These are phyloP conservation scores for Termitomyces sp. DNA, from an alignment of 1,284 basidiomycete genomes.

Conservation along the genomic window DNA sequence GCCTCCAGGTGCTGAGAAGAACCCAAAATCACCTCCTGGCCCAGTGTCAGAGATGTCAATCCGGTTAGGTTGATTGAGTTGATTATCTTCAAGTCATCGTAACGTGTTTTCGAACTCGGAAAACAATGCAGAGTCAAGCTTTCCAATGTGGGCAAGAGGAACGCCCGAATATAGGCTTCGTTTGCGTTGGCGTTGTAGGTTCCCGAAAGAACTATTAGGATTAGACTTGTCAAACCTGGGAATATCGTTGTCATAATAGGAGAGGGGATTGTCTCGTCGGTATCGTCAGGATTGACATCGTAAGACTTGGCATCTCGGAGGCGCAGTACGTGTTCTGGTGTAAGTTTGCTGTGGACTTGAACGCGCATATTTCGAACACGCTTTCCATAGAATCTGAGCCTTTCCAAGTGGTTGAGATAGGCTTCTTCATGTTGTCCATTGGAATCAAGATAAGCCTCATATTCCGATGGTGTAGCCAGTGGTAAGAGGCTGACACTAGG, in stretches of 20 bases:
- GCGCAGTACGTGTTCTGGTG: not conserved
- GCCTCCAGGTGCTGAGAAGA: not conserved
- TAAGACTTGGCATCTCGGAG: not conserved
- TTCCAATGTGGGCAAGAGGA: conserved; percentile 2
- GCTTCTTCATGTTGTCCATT: not conserved
- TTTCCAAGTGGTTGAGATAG: conserved; percentile 1
- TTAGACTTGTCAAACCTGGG: not conserved
- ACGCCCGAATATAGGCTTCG: not conserved
- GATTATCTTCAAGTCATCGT: not conserved
- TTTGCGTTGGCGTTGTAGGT: not conserved
- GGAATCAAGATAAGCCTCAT: not conserved
- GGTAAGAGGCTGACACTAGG: conserved; percentile 3
- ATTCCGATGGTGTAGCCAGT: not conserved
- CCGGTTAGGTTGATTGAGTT: not conserved
- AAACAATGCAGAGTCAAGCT: not conserved
- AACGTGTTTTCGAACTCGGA: not conserved
- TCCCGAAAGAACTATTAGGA: not conserved
- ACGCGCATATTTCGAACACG: not conserved
- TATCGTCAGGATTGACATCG: not conserved
- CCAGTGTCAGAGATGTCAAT: conserved; percentile 1
- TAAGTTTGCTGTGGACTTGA: conserved; percentile 3
- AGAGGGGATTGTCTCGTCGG: not conserved
- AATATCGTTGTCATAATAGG: conserved; percentile 2
- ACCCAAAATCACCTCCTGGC: not conserved
- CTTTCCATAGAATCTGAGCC: conserved; percentile 10